Percentiles rank a stretch among this genome's conserved stretches.
phyloP scores from a whole-genome alignment of 768 basidiomycete genomes.

The Pulveroboletus frians region DNA sequence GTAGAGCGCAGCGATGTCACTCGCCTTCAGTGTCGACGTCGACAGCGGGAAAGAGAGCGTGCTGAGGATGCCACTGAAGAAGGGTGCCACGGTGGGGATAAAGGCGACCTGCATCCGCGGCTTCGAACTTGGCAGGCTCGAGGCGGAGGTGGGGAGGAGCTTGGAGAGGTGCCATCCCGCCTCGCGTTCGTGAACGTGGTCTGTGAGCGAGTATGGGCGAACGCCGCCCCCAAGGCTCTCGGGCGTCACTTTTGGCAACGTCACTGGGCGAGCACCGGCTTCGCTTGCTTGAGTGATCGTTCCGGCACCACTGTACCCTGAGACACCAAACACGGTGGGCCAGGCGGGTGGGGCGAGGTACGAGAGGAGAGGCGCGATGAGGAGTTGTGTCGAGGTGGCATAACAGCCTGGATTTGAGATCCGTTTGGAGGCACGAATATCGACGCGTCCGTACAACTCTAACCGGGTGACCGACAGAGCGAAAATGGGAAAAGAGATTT shows the following conservation, averaged over 20 bases:
- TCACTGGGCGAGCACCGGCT: constrained; percentile 60
- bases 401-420: constrained; percentile 99
- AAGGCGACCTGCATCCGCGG: constrained; percentile 64
- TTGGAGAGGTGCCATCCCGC: constrained; percentile 76
- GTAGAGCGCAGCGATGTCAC: constrained; percentile 68
- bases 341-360: constrained; percentile 53
- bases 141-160: constrained; percentile 35
- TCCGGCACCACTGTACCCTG: constrained; percentile 94
- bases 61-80: constrained; percentile 95
- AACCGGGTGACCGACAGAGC: neutral
- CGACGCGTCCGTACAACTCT: constrained; percentile 84
- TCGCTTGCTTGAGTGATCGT: constrained; percentile 66
- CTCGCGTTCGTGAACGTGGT: constrained; percentile 99
- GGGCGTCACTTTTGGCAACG: constrained; percentile 75
- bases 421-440: constrained; percentile 65
- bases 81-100: constrained; percentile 81
- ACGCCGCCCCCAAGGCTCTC: constrained; percentile 72
- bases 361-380: constrained; percentile 82
- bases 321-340: constrained; percentile 88
- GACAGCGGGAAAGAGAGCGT: constrained; percentile 79
- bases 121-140: neutral
- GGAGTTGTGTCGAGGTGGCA: constrained; percentile 87
- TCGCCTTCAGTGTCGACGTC: constrained; percentile 54
- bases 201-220: constrained; percentile 85
- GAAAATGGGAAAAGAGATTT: constrained; percentile 30